Evolutionary conservation across 805 yeast genomes (phyloP), one percentile per base, ranked within the genome.

Genomic region (Sugiyamaella boreocaroliniensis): DNA sequence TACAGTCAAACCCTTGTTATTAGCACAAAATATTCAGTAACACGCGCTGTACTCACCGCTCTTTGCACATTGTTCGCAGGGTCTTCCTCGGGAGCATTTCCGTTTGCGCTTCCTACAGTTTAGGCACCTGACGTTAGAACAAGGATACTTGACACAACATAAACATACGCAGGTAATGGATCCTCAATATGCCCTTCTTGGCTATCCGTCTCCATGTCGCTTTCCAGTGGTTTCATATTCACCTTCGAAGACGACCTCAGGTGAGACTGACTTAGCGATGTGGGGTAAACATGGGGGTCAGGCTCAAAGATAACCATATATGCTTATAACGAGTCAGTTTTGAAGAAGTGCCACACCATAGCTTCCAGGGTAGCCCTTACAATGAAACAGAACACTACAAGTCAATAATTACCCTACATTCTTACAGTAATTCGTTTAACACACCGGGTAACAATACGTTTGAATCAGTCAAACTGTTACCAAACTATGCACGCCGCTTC

Each of bases 1-100:
- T 43, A 20, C 49, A 51, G 3, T 51, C 54, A 11, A 22, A 32
- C 19, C 40, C 45, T 14, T 51, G 40, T 7, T 51, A 51, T 40
- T 54, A 15, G 29, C 34, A 43, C 34, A 29, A 18, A 19, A 40
- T 20, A n/a, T 46, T 45, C n/a, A 26, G 51, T n/a, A 41, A 54
- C 20, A 45, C 20, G 44, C 56, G 51, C 16, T 22, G 5, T 8
- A 50, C 37, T 32, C 29, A 9, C 51, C 53, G n/a, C 51, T n/a
- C 14, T 45, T 40, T 12, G 37, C 40, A 40, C 58, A 55, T 3
- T 42, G 29, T n/a, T 29, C 16, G 22, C 58, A 55, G 32, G 58
- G 58, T 15, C 49, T 22, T 10, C 53, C 55, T 37, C 54, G 49
- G 10, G 56, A 47, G 20, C 58, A 55, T 20, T 53, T 53, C 45